Base-by-base conservation (phyloP, 306 rosid species). In the Dalbergia cultrata region DNA sequence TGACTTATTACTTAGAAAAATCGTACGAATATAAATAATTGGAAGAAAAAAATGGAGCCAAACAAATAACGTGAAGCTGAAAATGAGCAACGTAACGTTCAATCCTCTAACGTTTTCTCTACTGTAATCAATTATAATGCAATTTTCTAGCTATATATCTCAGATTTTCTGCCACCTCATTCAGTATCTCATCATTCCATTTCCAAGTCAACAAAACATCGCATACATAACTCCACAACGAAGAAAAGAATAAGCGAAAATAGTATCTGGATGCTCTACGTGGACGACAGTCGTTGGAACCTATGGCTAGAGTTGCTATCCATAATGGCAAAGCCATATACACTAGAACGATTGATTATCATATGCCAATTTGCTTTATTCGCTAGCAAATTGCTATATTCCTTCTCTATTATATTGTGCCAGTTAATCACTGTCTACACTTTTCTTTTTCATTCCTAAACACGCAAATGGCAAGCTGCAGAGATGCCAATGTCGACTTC, bases 401-500 rank as follows among this genome's bases (percentile, higher is more conserved):
- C 33, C 9, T 21, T 18, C 35, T 58, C 50, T 26, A 26, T 26
- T 26, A 3, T 26, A 26, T 26, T 26, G 31, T 26, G 31, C 31
- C 13, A n/a, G 13, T 37, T 72, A 54, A 54, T 57, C 39, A 39
- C 58, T 47, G 9, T 11, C 39, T 5, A 45, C 70, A 37, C 41
- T 37, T 37, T 37, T 10, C 50, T 34, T 66, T 41, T 16, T 11
- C 39, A 21, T 31, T 19, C 75, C 37, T 6, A 16, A 43, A 22
- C 34, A 22, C 14, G 39, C n/a, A 43, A 17, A 52, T 19, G 54
- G 18, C 74, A 39, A 53, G 33, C 66, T 77, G 72, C 14, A 19
- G 10, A 60, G 41, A 76, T 64, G 67, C 44, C 45, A 19, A 37
- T 35, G 54, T 62, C 65, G 21, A 58, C 26, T 58, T 39, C 67